A percentile compares a stretch with the other conserved stretches of the same genome.
phyloP scores from a whole-genome alignment of 768 basidiomycete genomes.

The Guyanaporus albipodus region DNA sequence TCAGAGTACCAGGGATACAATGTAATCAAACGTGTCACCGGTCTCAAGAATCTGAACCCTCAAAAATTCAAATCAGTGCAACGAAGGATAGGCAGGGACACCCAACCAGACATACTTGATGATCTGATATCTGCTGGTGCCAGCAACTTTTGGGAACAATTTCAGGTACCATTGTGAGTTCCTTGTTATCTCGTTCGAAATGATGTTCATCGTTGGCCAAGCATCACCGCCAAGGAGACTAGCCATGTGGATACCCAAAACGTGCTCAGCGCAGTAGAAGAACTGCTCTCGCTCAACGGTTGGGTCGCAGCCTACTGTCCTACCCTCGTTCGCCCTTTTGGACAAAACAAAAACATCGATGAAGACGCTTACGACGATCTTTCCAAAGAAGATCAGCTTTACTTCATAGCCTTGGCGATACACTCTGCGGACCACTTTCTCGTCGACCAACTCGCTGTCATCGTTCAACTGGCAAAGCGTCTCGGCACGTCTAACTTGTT shows the following conservation, averaged over 20 bases:
- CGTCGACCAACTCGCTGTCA: slow-evolving; percentile 96
- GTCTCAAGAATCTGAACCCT: slow-evolving; percentile 75
- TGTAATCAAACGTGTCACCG: slow-evolving; percentile 61
- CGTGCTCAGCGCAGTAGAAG: slow-evolving; percentile 86
- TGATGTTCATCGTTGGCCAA: slow-evolving; percentile 24
- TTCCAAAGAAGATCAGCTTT: slow-evolving; percentile 74
- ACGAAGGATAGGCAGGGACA: slow-evolving; percentile 82
- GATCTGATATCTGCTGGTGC: slow-evolving; percentile 73
- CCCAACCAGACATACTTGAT: slow-evolving; percentile 74
- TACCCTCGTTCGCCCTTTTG: slow-evolving; percentile 90
- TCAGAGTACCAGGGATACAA: slow-evolving; percentile 53
- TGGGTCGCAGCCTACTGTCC: slow-evolving; percentile 98
- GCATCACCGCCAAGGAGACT: slow-evolving; percentile 80
- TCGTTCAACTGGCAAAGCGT: slow-evolving; percentile 90
- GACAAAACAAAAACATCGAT: slow-evolving; percentile 75
- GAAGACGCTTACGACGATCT: slow-evolving; percentile 84
- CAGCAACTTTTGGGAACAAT: slow-evolving; percentile 87
- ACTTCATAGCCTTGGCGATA: slow-evolving; percentile 92
- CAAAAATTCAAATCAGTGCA: slow-evolving; percentile 88
- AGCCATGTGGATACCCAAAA: slow-evolving; percentile 87
- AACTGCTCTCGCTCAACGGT: slow-evolving; percentile 91
- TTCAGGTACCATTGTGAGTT: slow-evolving; percentile 86
- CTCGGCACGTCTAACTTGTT: slow-evolving; percentile 89
- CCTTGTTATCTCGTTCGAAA: not conserved
- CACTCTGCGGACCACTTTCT: slow-evolving; percentile 99